Conservation (phyloP, 2,329 filamentous ascomycete species). For the Macrophomina phaseolina region DNA sequence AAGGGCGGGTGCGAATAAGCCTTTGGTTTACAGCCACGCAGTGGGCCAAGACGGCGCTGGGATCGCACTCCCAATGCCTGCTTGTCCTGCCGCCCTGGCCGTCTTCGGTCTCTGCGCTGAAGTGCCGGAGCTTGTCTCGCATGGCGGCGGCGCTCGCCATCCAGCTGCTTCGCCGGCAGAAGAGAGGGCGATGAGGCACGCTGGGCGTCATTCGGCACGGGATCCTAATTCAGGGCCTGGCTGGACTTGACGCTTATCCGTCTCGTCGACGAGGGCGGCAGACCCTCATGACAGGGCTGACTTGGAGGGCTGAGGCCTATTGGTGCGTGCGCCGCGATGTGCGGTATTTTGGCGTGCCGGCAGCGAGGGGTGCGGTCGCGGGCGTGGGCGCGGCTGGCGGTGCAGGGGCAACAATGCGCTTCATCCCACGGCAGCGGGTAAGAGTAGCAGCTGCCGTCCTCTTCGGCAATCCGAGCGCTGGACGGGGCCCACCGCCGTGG, state of each 20-base stretch:
- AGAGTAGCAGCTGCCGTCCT: background rate
- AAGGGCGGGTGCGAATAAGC: conserved; percentile 10
- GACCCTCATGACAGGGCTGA: conserved; percentile 20
- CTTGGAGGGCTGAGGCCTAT: background rate
- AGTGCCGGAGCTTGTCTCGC: background rate
- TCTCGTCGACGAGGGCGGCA: background rate
- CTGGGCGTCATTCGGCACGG: conserved; percentile 4
- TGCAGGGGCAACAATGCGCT: background rate
- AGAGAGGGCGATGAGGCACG: background rate
- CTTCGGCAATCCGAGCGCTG: too few species aligned
- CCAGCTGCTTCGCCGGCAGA: too few species aligned
- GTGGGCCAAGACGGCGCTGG: background rate
- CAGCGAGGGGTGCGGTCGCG: background rate
- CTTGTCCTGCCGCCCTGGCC: background rate
- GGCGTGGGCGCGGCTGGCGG: conserved; percentile 8
- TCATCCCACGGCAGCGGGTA: background rate
- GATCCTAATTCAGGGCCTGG: conserved; percentile 8
- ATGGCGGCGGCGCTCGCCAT: too few species aligned
- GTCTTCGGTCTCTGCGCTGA: background rate
- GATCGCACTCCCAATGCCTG: background rate
- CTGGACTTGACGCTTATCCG: conserved; percentile 9
- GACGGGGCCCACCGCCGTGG: background rate
- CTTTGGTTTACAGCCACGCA: conserved; percentile 1
- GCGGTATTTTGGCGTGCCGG: conserved; percentile 4
- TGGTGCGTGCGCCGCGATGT: background rate